Base-by-base conservation (phyloP, 116 monocot species). In the Zostera marina region DNA sequence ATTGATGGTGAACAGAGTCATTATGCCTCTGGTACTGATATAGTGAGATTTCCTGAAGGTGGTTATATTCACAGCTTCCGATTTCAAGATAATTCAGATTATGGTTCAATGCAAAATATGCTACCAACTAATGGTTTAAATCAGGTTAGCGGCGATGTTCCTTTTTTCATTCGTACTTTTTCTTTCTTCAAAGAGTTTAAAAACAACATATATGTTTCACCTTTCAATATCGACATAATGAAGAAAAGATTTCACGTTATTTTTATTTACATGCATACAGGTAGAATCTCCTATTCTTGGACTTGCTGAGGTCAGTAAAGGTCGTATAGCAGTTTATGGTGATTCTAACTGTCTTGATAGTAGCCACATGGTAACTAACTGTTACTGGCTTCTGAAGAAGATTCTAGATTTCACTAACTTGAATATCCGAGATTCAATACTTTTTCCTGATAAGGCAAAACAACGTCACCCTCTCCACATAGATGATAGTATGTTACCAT, bases 271-370 rank as follows among this genome's bases (percentile, higher is more conserved):
- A 55, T 7, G 42, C 42, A 19, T 74, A 62, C 71, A 91, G 91
- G 79, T 77, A 1, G 74, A 78, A 1, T 86, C 66, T 12, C 56
- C 99, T 11, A 79, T 91, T 62, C 91, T 99, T 65, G 99, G 99
- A 12, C 73, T 99, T 48, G 57, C 66, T 15, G 83, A 99, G 60
- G 68, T 70, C 42, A 81, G 83, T 9, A 63, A 60, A 32, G 87
- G 99, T 20, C 74, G 83, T 23, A 56, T 99, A 52, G 79, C 79
- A 47, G 79, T 91, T 3, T 99, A 99, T 81, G 99, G 99, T 10
- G 99, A 99, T 54, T 99, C 99, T 46, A 99, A 91, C 65, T 99
- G 99, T 56, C 83, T 99, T 67, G 99, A 99, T 64, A 83, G 91
- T 63, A 91, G 99, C 63, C 91, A 99, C 66, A 99, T 99, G 99